Base-by-base conservation (phyloP, 768 basidiomycete genomes). In the Bullera alba region DNA sequence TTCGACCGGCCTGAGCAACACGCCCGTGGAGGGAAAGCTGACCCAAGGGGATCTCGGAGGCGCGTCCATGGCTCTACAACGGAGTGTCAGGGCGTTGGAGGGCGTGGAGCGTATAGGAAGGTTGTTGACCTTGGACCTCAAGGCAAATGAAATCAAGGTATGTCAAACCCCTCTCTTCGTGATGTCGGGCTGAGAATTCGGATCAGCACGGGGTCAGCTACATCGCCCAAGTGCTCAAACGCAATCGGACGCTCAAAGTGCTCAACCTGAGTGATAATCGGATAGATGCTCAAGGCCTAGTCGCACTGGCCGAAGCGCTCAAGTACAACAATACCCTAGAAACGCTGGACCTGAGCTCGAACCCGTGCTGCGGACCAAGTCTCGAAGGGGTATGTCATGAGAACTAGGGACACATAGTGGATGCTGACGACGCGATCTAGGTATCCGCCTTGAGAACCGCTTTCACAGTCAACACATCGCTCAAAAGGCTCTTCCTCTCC, bases 291-390 rank as follows among this genome's bases (percentile, higher is more conserved):
- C 75, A 79, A 7, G 87, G 88, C 46, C 76, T 99, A 8, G 81
- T 84, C 2, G 75, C 79, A 0, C 77, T 99, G 14, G 91, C 90
- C 0, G 93, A 99, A 71, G 86, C 91, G 0, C 71, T 99, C 85
- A 96, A 95, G 83, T 95, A 93, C 67, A 99, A 99, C 64, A 81
- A 86, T 2, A 81, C 83, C 46, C 76, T 99, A 19, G 95, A 99
- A 71, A 97, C 92, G 1, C 79, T 99, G 1, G 95, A 99, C 70
- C 71, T 99, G 43, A 86, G 83, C 67, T 83, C 84, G 61, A 99
- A 97, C 66, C 92, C 92, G 0, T 96, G 93, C 63, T 87, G 84
- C 54, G 90, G 90, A 0, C 89, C 89, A 1, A 78, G 79, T 12
- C 73, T 91, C 2, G 93, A 96, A 71, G 93, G 93, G n/a, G 88